Conservation (phyloP, 768 basidiomycete species). For the Tylopilus balloui region DNA sequence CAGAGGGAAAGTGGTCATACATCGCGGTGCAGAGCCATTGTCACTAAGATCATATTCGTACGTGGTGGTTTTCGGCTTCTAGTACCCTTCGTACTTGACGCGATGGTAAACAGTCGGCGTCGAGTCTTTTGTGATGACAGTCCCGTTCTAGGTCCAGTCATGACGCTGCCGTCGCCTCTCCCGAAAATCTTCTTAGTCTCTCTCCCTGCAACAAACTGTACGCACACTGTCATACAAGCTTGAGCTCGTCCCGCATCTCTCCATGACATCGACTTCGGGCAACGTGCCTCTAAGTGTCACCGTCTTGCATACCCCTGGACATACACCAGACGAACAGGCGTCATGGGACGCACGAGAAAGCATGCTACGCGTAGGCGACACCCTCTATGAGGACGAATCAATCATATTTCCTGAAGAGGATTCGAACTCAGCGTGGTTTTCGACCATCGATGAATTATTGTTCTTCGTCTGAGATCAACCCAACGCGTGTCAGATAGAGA, state of each 20-base stretch:
- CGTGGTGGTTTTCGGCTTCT: slow-evolving; percentile 15
- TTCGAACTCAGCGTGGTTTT: slow-evolving; percentile 50
- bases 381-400: slow-evolving; percentile 47
- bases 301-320: slow-evolving; percentile 53
- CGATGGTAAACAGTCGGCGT: slow-evolving; percentile 37
- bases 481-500: slow-evolving; percentile 28
- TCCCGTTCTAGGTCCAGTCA: slow-evolving; percentile 47
- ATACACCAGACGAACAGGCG: slow-evolving; percentile 56
- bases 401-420: slow-evolving; percentile 55
- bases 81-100: background rate
- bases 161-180: slow-evolving; percentile 41
- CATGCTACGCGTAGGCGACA: slow-evolving; percentile 57
- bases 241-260: slow-evolving; percentile 41
- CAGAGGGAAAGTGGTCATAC: slow-evolving; percentile 38
- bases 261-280: slow-evolving; percentile 23
- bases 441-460: slow-evolving; percentile 41
- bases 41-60: slow-evolving; percentile 58
- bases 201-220: slow-evolving; percentile 44
- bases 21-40: slow-evolving; percentile 49
- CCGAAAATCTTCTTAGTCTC: slow-evolving; percentile 38
- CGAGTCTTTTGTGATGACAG: slow-evolving; percentile 49
- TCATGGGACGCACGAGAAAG: slow-evolving; percentile 45
- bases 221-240: slow-evolving; percentile 43
- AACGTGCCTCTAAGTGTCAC: slow-evolving; percentile 33
- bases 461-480: slow-evolving; percentile 35